A percentile compares a stretch with the other conserved stretches of the same genome.
phyloP scores from a whole-genome alignment of 2,329 filamentous ascomycete genomes.

The Neonectria sp. region DNA sequence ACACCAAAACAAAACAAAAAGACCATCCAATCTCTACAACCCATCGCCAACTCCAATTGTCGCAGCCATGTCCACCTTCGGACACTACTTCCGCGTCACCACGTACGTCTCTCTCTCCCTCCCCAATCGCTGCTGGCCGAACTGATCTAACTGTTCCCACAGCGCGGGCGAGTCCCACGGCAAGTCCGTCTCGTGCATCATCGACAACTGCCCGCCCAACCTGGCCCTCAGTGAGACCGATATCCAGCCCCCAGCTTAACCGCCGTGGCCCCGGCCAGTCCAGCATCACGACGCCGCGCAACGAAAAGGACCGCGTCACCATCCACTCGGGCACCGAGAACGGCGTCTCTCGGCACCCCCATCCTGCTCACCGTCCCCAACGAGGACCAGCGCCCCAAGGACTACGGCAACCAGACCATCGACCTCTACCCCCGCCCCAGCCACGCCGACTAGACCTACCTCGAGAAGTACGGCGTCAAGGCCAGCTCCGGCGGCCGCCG shows the following conservation, averaged over 20 bases:
- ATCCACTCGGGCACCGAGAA: slow-evolving; percentile 96
- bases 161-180: slow-evolving; percentile 81
- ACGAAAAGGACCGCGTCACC: slow-evolving; percentile 92
- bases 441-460: slow-evolving; percentile 97
- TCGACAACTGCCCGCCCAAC: slow-evolving; percentile 92
- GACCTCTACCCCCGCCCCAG: slow-evolving; percentile 91
- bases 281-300: slow-evolving; percentile 89
- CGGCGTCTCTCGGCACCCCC: slow-evolving; percentile 92
- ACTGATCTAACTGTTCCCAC: slow-evolving; percentile 1
- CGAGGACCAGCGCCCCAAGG: slow-evolving; percentile 92
- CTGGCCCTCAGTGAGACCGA: slow-evolving; percentile 88
- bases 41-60: slow-evolving; percentile 12
- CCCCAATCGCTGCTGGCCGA: slow-evolving; percentile 9
- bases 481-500: slow-evolving; percentile 91
- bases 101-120: slow-evolving; percentile 53
- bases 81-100: no score
- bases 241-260: slow-evolving; percentile 96
- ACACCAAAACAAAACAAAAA: slow-evolving; percentile 14
- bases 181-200: slow-evolving; percentile 92
- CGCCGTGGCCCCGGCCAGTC: slow-evolving; percentile 91
- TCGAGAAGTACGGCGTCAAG: slow-evolving; percentile 97
- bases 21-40: no score
- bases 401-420: slow-evolving; percentile 93
- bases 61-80: slow-evolving; percentile 86
- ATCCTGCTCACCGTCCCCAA: slow-evolving; percentile 91